Conservation (phyloP, 306 rosid species). For the Cotoneaster glaucophyllus region DNA sequence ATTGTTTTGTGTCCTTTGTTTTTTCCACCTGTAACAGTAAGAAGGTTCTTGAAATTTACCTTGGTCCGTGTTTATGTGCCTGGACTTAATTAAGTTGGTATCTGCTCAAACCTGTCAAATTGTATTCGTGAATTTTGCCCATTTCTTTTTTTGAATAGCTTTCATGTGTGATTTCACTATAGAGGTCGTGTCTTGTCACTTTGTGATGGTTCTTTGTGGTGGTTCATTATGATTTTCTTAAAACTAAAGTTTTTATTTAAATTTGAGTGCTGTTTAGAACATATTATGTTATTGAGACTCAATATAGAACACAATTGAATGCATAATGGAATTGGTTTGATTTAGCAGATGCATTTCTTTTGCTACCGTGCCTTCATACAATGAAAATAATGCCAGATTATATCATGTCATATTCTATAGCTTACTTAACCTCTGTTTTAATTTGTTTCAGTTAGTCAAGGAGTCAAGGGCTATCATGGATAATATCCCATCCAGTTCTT, state of each 20-base stretch:
- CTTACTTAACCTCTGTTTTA: conserved; percentile 11
- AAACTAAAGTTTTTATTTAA: neutral
- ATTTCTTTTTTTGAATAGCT: neutral
- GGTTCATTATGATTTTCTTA: neutral
- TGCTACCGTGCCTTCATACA: neutral
- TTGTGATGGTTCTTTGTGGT: neutral
- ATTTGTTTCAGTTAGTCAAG: conserved; percentile 36
- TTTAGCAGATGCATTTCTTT: neutral
- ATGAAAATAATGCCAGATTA: neutral
- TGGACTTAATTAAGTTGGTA: neutral
- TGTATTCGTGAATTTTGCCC: neutral
- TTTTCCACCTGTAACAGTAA: neutral
- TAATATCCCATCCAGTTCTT: conserved; percentile 37
- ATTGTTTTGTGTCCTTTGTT: neutral
- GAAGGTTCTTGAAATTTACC: neutral
- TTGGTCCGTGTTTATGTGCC: neutral
- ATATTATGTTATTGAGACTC: neutral
- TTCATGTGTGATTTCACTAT: neutral
- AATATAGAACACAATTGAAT: neutral
- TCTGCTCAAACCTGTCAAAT: neutral
- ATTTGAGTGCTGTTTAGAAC: neutral
- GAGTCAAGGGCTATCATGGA: conserved; percentile 38
- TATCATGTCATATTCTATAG: conserved; percentile 1
- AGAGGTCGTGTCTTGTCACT: neutral
- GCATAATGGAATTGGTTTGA: neutral